Base-by-base conservation (phyloP, 768 basidiomycete species). In the Serendipita sp. region DNA sequence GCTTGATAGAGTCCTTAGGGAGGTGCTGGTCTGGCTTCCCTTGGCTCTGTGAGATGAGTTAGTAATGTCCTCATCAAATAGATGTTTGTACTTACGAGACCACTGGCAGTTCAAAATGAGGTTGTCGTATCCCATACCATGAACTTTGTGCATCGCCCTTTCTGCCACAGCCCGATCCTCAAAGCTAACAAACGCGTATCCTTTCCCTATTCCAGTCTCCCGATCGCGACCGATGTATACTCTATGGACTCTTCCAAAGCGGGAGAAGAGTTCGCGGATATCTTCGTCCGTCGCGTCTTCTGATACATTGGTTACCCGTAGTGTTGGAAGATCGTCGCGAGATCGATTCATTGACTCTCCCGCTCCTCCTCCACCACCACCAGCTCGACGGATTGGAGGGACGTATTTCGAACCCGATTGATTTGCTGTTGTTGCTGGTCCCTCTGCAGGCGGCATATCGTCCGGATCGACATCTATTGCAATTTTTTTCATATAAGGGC, bases 141-240 rank as follows among this genome's bases (percentile, higher is more conserved):
- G 80, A 68, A 93, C 85, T 75, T 92, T 95, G 70, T 89, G 85
- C 78, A 96, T 86, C 47, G 96, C 96, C 72, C 78, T 81, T 75
- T 95, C 89, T 18, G 91, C 96, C 63, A 79, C 77, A 10, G 81
- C 78, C 71, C 80, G 79, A 15, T 86, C 86, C 72, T 98, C 95
- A 71, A 96, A 99, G 73, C 88, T 91, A 64, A 99, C 94, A 70
- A 98, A 98, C 15, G 94, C 95, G 73, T 95, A 96, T 58, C 95
- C 95, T 75, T 95, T 96, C 65, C 93, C 93, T 23, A 88, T 81
- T 52, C 94, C 91, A 7, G 95, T 97, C 70, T 96, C 94, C 63
- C 91, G 80, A 73, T 99, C 96, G 51, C 89, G 81, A 30, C 95
- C 96, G 54, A 99, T 89, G 74, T 93, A 97, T 63, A 97, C 92